Evolutionary conservation across 768 basidiomycete genomes (phyloP), one percentile per base, ranked within the genome.

Genomic region (Cystobasidium tubakii): DNA sequence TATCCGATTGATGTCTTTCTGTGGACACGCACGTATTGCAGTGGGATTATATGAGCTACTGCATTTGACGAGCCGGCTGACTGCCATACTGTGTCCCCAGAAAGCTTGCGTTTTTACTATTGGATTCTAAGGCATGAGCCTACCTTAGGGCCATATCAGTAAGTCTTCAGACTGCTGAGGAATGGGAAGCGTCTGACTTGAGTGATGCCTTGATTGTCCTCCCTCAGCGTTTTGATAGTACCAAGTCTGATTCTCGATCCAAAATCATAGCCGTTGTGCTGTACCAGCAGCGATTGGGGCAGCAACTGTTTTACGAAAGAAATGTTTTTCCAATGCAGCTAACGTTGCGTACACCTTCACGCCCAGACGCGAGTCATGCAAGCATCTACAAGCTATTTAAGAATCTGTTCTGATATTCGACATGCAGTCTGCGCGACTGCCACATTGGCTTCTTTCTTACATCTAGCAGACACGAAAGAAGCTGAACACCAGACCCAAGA

Each of bases 261-360:
- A 25, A 21, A 7, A 60, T 60, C 21, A 6, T 60, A 17, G 57
- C 13, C 13, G 57, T 31, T 23, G 23, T 15, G 57, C 23, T 23
- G 23, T 60, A 6, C 57, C 57, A 27, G 57, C 57, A 4, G 57
- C 29, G 15, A 60, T 21, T 15, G 57, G 29, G 29, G 57, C 57
- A 12, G 57, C 29, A 4, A 60, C 57, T 2, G 57, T 60, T 17
- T 25, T 60, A 21, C 57, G 21, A 27, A 25, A 60, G 23, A 29
- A 34, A 23, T 12, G 57, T 4, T 23, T 60, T 27, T 60, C 57
- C 9, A 21, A 15, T 6, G 57, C 57, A 2, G 57, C 57, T 23
- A 60, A 60, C 23, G 21, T 60, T 29, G 57, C 57, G 21, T 60
- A 60, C 29, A 60, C 57, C 12, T 60, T 9, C 27, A 60, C 57